These are phyloP conservation scores for Thelonectria olida DNA, from an alignment of 2,329 filamentous ascomycete genomes.

Conservation along the genomic window DNA sequence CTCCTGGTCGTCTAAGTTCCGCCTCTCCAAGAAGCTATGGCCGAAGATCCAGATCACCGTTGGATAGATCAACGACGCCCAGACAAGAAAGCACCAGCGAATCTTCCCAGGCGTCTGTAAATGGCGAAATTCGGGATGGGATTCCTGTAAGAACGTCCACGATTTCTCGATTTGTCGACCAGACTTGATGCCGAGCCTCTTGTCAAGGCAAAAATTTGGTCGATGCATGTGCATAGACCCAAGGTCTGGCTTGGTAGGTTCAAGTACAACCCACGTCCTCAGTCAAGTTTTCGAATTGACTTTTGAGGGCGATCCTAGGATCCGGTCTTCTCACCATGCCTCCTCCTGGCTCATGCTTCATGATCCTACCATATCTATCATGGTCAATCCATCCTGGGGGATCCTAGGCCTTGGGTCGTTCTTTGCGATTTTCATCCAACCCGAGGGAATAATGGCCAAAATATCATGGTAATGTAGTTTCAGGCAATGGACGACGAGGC, in stretches of 20 bases:
- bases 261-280: neutral
- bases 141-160: slow-evolving; percentile 41
- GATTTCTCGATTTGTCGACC: slow-evolving; percentile 42
- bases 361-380: neutral
- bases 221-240: neutral
- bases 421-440: neutral
- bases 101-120: slow-evolving; percentile 36
- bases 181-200: slow-evolving; percentile 6
- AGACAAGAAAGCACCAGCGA: slow-evolving; percentile 40
- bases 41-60: slow-evolving; percentile 29
- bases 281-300: neutral
- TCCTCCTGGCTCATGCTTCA: neutral
- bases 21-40: slow-evolving; percentile 36
- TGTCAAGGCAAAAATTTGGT: neutral
- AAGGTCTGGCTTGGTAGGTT: neutral
- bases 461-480: neutral
- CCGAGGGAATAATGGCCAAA: neutral
- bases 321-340: neutral
- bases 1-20: slow-evolving; percentile 34
- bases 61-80: slow-evolving; percentile 8
- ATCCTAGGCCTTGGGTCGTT: neutral
- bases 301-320: neutral
- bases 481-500: neutral
- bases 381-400: neutral
- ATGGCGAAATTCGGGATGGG: slow-evolving; percentile 38